Conservation (phyloP, 2,329 filamentous ascomycete species). For the Clonostachys chloroleuca region DNA sequence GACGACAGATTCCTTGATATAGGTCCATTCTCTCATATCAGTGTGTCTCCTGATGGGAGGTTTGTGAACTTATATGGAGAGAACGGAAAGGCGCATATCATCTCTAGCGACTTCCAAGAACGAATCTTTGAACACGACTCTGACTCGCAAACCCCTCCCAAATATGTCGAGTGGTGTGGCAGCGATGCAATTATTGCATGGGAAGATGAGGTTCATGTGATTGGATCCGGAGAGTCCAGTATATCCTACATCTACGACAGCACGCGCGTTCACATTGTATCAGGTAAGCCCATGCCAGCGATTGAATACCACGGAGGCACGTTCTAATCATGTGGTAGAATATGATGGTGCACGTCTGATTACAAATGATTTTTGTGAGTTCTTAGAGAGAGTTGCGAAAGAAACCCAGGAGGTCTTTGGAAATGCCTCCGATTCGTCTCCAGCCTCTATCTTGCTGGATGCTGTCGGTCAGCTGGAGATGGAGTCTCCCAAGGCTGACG, state of each 20-base stretch:
- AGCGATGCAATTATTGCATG: slow-evolving; percentile 93
- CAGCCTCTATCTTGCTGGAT: slow-evolving; percentile 89
- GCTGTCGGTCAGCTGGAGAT: slow-evolving; percentile 87
- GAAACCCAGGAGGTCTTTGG: slow-evolving; percentile 87
- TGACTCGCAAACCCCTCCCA: slow-evolving; percentile 76
- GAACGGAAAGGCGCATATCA: slow-evolving; percentile 83
- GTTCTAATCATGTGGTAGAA: slow-evolving; percentile 31
- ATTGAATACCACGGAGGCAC: background rate
- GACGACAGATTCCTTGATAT: slow-evolving; percentile 90
- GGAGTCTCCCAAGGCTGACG: slow-evolving; percentile 94
- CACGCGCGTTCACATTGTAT: slow-evolving; percentile 80
- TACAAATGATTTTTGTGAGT: slow-evolving; percentile 94
- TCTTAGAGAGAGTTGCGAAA: slow-evolving; percentile 87
- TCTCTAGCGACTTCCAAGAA: slow-evolving; percentile 92
- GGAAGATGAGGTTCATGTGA: slow-evolving; percentile 95
- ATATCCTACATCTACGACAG: slow-evolving; percentile 84
- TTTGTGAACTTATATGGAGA: slow-evolving; percentile 85
- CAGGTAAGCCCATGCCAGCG: slow-evolving; percentile 51
- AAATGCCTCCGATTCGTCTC: slow-evolving; percentile 80
- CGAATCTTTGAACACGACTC: slow-evolving; percentile 90
- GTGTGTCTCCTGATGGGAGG: slow-evolving; percentile 85
- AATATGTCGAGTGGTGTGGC: slow-evolving; percentile 92
- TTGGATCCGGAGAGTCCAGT: slow-evolving; percentile 77
- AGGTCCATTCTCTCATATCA: slow-evolving; percentile 87
- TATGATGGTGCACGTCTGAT: slow-evolving; percentile 85